Evolutionary conservation across 2,329 filamentous ascomycete genomes (phyloP).

Genomic region (Colletotrichum navitas): DNA sequence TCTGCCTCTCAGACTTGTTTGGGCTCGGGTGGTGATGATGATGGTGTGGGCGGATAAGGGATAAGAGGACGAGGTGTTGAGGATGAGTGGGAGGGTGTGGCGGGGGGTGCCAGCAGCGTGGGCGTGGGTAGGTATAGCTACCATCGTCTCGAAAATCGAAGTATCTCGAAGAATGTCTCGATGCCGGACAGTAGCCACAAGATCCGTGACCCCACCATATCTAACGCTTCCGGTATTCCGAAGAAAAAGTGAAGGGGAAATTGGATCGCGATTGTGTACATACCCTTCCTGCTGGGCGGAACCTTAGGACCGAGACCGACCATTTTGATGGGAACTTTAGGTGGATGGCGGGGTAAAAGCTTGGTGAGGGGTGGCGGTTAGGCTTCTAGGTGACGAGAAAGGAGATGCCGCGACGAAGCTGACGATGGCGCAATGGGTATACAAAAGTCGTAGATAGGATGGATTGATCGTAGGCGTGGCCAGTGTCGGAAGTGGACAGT

Average conservation of each 20-base stretch:
- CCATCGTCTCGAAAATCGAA: constrained; percentile 15
- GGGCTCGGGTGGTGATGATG: constrained; percentile 13
- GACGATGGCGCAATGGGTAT: background rate
- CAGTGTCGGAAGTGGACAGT: constrained; percentile 10
- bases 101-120: constrained; percentile 12
- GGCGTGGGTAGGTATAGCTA: constrained; percentile 19
- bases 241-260: constrained; percentile 26
- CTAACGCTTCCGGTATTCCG: background rate
- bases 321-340: constrained; percentile 55
- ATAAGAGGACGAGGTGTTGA: constrained; percentile 36
- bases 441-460: constrained; percentile 4
- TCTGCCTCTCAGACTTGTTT: constrained; percentile 5
- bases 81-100: constrained; percentile 33
- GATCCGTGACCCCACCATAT: constrained; percentile 20
- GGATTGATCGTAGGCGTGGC: constrained; percentile 1
- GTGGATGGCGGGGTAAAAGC: constrained; percentile 49
- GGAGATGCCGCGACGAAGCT: constrained; percentile 6
- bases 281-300: constrained; percentile 74
- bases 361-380: constrained; percentile 39
- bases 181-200: background rate
- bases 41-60: constrained; percentile 24
- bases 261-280: constrained; percentile 52
- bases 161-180: constrained; percentile 27
- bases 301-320: constrained; percentile 65
- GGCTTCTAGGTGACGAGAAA: constrained; percentile 10